phyloP scores from a whole-genome alignment of 2,329 filamentous ascomycete species.

The Lasiodiplodia citricola region DNA sequence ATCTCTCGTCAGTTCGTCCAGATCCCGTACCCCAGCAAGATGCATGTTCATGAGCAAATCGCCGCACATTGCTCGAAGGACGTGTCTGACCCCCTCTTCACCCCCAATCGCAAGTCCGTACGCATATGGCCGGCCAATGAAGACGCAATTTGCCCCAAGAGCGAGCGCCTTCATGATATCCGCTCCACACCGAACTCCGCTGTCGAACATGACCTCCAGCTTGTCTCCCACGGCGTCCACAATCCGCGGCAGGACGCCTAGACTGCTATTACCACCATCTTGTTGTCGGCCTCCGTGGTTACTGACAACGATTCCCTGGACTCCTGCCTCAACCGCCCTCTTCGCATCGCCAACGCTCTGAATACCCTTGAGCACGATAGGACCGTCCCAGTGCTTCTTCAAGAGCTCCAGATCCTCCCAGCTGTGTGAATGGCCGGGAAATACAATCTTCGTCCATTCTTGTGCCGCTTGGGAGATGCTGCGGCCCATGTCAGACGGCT shows the following conservation, averaged over 20 bases:
- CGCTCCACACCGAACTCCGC: constrained; percentile 60
- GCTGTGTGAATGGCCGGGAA: constrained; percentile 41
- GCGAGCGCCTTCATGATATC: constrained; percentile 65
- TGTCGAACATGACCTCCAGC: constrained; percentile 66
- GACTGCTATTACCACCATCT: constrained; percentile 59
- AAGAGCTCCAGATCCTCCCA: constrained; percentile 43
- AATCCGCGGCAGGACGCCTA: constrained; percentile 55
- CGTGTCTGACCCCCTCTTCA: constrained; percentile 45
- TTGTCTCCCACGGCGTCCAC: constrained; percentile 49
- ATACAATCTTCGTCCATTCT: constrained; percentile 43
- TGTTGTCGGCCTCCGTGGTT: constrained; percentile 66
- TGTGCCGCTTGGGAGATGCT: constrained; percentile 30
- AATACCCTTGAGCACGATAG: constrained; percentile 47
- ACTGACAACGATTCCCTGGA: constrained; percentile 55
- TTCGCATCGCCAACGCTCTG: constrained; percentile 46
- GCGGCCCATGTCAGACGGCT: constrained; percentile 32
- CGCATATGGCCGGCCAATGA: constrained; percentile 47
- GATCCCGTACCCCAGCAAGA: constrained; percentile 33
- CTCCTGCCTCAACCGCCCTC: constrained; percentile 48
- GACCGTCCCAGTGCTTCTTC: constrained; percentile 43
- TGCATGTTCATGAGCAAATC: constrained; percentile 36
- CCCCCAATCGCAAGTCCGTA: constrained; percentile 44
- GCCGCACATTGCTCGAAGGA: constrained; percentile 33
- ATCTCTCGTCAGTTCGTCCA: constrained; percentile 32
- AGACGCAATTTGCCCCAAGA: constrained; percentile 57